Evolutionary conservation across 495 filamentous ascomycete genomes (phyloP).

Genomic region (Podospora conica): DNA sequence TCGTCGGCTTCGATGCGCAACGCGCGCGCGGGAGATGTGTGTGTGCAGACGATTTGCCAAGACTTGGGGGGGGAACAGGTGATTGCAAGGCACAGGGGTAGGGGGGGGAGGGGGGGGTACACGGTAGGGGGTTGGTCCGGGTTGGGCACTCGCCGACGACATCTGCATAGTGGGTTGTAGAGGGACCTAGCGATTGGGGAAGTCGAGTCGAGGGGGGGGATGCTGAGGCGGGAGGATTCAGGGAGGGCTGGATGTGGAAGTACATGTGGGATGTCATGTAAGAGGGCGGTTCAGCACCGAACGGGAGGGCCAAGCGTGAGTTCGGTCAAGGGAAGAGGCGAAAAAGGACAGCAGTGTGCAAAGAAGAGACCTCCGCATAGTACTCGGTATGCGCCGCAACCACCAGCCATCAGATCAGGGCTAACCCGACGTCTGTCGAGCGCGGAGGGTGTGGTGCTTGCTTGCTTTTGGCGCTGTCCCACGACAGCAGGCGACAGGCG

Average conservation of each 20-base stretch:
- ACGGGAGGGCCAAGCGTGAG: background rate
- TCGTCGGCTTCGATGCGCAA: no score
- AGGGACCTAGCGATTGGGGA: constrained; percentile 6
- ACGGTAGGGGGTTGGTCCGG: constrained; percentile 15
- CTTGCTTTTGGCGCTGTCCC: background rate
- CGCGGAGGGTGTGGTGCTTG: background rate
- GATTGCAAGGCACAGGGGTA: no score
- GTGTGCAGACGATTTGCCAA: no score
- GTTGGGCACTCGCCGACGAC: constrained; percentile 10
- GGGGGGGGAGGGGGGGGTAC: constrained; percentile 1
- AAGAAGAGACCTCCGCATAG: background rate
- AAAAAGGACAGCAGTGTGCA: background rate
- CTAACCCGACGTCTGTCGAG: background rate
- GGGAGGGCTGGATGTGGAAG: background rate
- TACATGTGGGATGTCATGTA: constrained; percentile 1
- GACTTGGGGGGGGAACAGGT: no score
- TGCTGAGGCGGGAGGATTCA: constrained; percentile 1
- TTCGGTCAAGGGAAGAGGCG: background rate
- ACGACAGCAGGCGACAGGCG: background rate
- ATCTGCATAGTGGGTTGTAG: background rate
- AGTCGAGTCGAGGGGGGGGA: background rate
- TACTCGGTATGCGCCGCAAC: background rate
- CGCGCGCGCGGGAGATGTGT: no score
- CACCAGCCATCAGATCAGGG: background rate
- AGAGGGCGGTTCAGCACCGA: constrained; percentile 6